These are phyloP conservation scores for Trichoderma sp. DNA, from an alignment of 2,329 filamentous ascomycete species.

Conservation along the genomic window DNA sequence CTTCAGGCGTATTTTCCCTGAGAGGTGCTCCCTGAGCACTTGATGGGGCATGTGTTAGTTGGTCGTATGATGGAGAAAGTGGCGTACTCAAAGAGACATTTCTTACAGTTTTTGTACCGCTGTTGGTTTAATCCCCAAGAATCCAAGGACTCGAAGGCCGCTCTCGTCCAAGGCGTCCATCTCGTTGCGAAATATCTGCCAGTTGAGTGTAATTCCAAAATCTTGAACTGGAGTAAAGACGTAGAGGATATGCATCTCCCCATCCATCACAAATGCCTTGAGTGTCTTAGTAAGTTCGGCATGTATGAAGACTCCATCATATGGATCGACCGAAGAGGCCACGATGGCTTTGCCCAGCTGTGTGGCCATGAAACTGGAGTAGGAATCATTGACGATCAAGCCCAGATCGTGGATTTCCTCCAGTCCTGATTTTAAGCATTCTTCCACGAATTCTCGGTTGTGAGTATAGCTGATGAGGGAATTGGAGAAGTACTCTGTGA, in stretches of 20 bases:
- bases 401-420: conserved; percentile 56
- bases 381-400: conserved; percentile 55
- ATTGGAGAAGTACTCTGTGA: conserved; percentile 68
- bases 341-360: conserved; percentile 70
- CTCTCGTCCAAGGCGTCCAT: conserved; percentile 72
- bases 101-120: conserved; percentile 66
- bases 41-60: neutral
- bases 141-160: conserved; percentile 65
- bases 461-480: conserved; percentile 66
- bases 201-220: conserved; percentile 60
- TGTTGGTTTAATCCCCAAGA: conserved; percentile 68
- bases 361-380: conserved; percentile 60
- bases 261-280: conserved; percentile 75
- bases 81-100: neutral
- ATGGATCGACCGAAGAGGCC: conserved; percentile 70
- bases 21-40: conserved; percentile 68
- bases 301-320: conserved; percentile 73
- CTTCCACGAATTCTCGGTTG: conserved; percentile 50
- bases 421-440: conserved; percentile 61
- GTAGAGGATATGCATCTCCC: conserved; percentile 78
- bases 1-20: conserved; percentile 62
- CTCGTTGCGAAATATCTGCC: conserved; percentile 71
- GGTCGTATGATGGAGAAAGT: neutral
- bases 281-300: conserved; percentile 68
- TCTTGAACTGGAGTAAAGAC: conserved; percentile 73